Evolutionary conservation across 106 monocot genomes (phyloP), one percentile per base, ranked within the genome.

Genomic region (Gastrodia elata): DNA sequence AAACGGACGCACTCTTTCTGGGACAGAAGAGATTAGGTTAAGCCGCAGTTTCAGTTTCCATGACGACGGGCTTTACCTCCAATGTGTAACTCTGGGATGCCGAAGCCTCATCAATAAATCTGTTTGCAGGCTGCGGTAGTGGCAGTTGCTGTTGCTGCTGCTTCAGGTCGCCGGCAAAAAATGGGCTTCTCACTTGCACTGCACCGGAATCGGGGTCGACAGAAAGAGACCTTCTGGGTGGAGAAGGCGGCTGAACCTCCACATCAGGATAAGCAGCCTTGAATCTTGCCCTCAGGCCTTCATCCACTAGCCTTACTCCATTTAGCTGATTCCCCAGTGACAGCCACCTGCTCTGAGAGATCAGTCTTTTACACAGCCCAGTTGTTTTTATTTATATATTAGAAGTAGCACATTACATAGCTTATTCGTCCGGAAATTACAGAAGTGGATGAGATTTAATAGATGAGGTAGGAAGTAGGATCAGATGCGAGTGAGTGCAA

Each of bases 261-360:
- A 91, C 78, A 42, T 98, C 98, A 22, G 91, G 91, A 80, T 98
- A 98, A 28, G 91, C 93, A 77, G 98, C 98, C 75, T 91, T 93
- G 65, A 93, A 99, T 70, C 98, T 87, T 46, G 90, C 98, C 68
- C 98, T 81, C 38, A 99, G 75, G 14, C 98, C 98, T 77, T 99
- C 93, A 68, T 99, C 98, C 4, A 99, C 98, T 77, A 99, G 58
- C 61, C 93, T 83, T 30, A 80, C 98, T 58, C 98, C 98, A 58
- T 78, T 80, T 78, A 99, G 74, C 68, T 99, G 98, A 77, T 99
- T 99, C 13, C 98, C 98, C 20, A 99, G 85, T 0, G 98, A 99
- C 26, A 99, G 72, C 98, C 98, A 99, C 82, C 98, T 98, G 80
- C n/a, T 32, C 2, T 30, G 55, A n/a, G n/a, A n/a, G 11, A 64